phyloP scores from a whole-genome alignment of 495 filamentous ascomycete genomes.

The Aspergillus hancockii region DNA sequence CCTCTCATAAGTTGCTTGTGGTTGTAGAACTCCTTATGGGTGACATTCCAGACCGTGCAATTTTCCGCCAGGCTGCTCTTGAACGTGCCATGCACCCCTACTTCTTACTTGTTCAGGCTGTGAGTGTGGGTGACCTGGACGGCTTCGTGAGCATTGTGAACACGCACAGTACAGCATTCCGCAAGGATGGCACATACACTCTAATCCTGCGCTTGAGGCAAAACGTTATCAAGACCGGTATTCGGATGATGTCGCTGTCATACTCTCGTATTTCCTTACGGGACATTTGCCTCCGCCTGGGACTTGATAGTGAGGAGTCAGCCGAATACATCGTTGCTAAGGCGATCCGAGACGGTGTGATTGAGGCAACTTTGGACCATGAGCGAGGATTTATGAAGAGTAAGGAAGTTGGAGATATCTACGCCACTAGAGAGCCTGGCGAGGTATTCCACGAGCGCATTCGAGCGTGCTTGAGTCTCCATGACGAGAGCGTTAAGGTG shows the following conservation, averaged over 20 bases:
- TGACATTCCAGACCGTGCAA: constrained; percentile 91
- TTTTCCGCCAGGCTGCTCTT: constrained; percentile 85
- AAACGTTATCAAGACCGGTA: constrained; percentile 99
- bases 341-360: constrained; percentile 96
- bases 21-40: constrained; percentile 98
- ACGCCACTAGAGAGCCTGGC: constrained; percentile 90
- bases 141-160: constrained; percentile 84
- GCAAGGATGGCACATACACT: constrained; percentile 91
- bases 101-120: constrained; percentile 88
- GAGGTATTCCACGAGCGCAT: constrained; percentile 98
- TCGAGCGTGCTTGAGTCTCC: constrained; percentile 80
- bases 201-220: constrained; percentile 91
- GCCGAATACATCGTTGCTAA: constrained; percentile 99
- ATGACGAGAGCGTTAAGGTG: constrained; percentile 98
- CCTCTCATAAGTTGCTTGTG: constrained; percentile 87
- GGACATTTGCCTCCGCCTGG: constrained; percentile 93
- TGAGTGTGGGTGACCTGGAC: constrained; percentile 91
- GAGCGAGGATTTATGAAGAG: constrained; percentile 98
- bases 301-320: constrained; percentile 90
- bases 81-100: constrained; percentile 88
- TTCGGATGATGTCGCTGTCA: constrained; percentile 97
- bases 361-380: constrained; percentile 91
- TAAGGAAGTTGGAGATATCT: constrained; percentile 92
- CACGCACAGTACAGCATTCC: constrained; percentile 78
- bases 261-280: constrained; percentile 97